A percentile compares a stretch with the other conserved stretches of the same genome.
Conservation (phyloP, 345 rosid species). For the Erucastrum elatum region DNA sequence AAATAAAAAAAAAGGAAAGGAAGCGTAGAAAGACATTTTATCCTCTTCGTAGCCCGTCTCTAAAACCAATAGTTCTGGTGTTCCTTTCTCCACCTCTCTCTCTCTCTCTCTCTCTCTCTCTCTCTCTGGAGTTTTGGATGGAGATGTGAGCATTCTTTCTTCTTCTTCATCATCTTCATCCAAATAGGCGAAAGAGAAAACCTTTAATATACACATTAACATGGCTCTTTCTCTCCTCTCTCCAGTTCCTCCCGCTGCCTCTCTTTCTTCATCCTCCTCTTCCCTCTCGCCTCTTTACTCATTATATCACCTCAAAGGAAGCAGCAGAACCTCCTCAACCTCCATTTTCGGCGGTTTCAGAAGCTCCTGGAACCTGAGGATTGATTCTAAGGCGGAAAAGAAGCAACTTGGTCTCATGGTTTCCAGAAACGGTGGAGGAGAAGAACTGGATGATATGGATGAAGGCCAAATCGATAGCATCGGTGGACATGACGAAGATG, state of each 20-base stretch:
- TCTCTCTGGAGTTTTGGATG: conserved; percentile 35
- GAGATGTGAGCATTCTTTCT: conserved; percentile 35
- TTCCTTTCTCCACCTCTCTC: conserved; percentile 19
- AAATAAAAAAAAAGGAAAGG: neutral
- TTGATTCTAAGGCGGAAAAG: conserved; percentile 42
- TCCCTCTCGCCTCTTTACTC: conserved; percentile 43
- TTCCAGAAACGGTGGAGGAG: conserved; percentile 33
- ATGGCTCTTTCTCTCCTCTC: conserved; percentile 48
- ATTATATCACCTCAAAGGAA: conserved; percentile 34
- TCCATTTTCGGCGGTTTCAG: conserved; percentile 25
- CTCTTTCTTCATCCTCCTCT: conserved; percentile 39
- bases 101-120: neutral
- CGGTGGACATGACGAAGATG: conserved; percentile 44
- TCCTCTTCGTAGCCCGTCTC: conserved; percentile 3
- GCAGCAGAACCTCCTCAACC: conserved; percentile 31
- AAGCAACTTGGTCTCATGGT: conserved; percentile 36
- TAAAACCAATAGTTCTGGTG: conserved; percentile 45
- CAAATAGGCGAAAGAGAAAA: conserved; percentile 13
- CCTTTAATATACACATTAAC: neutral
- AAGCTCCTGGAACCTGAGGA: conserved; percentile 20
- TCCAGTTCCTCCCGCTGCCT: conserved; percentile 34
- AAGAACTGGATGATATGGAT: conserved; percentile 35
- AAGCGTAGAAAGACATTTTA: conserved; percentile 4
- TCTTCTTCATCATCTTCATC: conserved; percentile 27
- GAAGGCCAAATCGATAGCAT: conserved; percentile 45